Evolutionary conservation across 305 asterid species (phyloP), one percentile per base, ranked within the genome.

Genomic region (Fraxinus baroniana): DNA sequence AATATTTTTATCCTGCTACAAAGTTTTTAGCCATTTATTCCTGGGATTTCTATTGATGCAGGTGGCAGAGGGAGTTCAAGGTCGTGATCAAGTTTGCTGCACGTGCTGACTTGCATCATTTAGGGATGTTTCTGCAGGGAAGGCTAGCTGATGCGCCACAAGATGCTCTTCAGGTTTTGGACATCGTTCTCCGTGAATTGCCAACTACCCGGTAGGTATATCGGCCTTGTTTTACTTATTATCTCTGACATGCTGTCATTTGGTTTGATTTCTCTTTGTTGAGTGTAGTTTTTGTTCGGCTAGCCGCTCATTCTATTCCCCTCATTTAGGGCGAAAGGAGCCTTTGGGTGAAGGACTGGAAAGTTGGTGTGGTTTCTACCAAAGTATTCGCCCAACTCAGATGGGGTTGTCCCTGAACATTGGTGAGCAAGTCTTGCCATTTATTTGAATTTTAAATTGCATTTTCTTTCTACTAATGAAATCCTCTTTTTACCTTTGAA

Each of bases 331-430:
- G 26, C 88, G 90, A 74, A 91, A 92, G 83, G 97, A 97, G 81
- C 92, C 99, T 44, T 88, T 97, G 79, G 99, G 98, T 76, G 98
- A 97, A 85, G 99, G 98, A 15, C 90, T 95, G 41, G 98, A 93
- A 87, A 92, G 98, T 86, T 97, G 99, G 99, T 93, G 98, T 37
- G 99, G 99, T 3, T 97, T 95, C 82, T 94, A 97, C 85, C 99
- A 97, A 84, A 97, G 99, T 82, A 95, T 97, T 73, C 97, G 98
- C 20, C 99, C 99, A 32, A 97, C 99, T 18, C 99, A 97, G 87
- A 97, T 95, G 98, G 99, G 99, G 2, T 85, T 97, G 86, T 97
- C 99, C 0, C 79, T 97, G 72, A 97, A 95, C 77, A 95, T 95
- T 10, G 99, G 99, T 95, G 88, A 85, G 91, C 70, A 66, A 32